phyloP scores from a whole-genome alignment of 768 basidiomycete genomes.

The Mycena haematopus region DNA sequence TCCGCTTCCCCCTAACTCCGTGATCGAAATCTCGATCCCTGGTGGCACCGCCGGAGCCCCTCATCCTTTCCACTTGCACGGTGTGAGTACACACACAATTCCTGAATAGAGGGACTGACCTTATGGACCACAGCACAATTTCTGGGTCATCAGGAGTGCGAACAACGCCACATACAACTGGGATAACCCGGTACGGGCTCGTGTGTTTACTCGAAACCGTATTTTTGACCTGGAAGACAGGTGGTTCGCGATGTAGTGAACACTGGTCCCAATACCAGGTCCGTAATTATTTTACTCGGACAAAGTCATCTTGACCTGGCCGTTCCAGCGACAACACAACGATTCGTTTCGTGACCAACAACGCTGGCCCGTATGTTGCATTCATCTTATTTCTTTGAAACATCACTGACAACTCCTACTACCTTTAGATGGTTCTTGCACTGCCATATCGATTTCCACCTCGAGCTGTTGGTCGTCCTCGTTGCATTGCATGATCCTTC shows the following conservation, averaged over 20 bases:
- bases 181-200: conserved; percentile 47
- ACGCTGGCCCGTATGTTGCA: conserved; percentile 65
- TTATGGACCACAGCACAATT: conserved; percentile 23
- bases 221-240: too few relatives aligned
- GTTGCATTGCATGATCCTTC: neutral
- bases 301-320: neutral
- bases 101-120: neutral
- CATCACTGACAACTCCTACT: neutral
- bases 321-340: conserved; percentile 47
- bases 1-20: conserved; percentile 42
- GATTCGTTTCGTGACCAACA: conserved; percentile 71
- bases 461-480: conserved; percentile 38
- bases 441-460: conserved; percentile 50
- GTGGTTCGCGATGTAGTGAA: conserved; percentile 62
- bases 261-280: conserved; percentile 38
- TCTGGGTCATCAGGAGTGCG: conserved; percentile 51
- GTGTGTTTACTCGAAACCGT: too few relatives aligned
- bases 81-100: conserved; percentile 38
- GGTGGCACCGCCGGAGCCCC: conserved; percentile 29
- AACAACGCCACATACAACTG: conserved; percentile 49
- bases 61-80: conserved; percentile 58
- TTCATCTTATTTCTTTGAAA: neutral
- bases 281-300: neutral
- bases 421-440: conserved; percentile 18
- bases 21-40: conserved; percentile 47